These are phyloP conservation scores for Xylaria sp. DNA, from an alignment of 2,329 filamentous ascomycete genomes.

Conservation along the genomic window DNA sequence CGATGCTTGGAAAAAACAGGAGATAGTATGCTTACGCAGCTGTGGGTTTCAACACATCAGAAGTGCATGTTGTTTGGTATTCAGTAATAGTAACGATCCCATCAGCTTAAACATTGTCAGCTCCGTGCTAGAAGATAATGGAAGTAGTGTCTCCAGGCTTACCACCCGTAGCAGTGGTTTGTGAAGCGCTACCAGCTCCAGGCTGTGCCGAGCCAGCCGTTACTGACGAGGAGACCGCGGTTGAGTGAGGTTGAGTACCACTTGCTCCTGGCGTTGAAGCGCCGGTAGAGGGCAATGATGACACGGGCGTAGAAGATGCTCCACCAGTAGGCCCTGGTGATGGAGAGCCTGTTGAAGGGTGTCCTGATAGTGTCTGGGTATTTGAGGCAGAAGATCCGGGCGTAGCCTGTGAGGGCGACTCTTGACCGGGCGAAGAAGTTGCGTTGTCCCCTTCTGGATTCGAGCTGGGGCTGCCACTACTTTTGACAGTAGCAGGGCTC, in stretches of 20 bases:
- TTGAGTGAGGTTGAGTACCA: background rate
- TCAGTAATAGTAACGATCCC: slow-evolving; percentile 28
- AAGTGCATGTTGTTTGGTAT: slow-evolving; percentile 16
- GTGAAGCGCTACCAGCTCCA: slow-evolving; percentile 2
- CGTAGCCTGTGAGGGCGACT: background rate
- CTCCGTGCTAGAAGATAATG: background rate
- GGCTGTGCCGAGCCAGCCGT: slow-evolving; percentile 8
- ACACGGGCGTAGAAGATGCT: background rate
- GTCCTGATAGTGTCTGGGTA: background rate
- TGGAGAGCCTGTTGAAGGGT: background rate
- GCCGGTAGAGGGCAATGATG: background rate
- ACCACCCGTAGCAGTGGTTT: slow-evolving; percentile 25
- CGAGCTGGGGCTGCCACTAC: background rate
- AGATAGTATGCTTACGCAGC: slow-evolving; percentile 8
- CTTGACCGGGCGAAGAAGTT: background rate
- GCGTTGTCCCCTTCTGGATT: background rate
- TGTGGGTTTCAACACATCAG: background rate
- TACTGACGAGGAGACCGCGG: background rate
- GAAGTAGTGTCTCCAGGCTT: slow-evolving; percentile 9
- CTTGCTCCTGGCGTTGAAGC: background rate
- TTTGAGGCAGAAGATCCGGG: background rate
- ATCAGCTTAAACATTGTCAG: slow-evolving; percentile 19
- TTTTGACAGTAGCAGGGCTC: background rate
- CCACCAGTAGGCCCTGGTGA: background rate
- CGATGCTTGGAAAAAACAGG: background rate